Percentiles rank a stretch among this genome's conserved stretches.
Conservation (phyloP, 331 rosid species). For the Stylosanthes scabra region DNA sequence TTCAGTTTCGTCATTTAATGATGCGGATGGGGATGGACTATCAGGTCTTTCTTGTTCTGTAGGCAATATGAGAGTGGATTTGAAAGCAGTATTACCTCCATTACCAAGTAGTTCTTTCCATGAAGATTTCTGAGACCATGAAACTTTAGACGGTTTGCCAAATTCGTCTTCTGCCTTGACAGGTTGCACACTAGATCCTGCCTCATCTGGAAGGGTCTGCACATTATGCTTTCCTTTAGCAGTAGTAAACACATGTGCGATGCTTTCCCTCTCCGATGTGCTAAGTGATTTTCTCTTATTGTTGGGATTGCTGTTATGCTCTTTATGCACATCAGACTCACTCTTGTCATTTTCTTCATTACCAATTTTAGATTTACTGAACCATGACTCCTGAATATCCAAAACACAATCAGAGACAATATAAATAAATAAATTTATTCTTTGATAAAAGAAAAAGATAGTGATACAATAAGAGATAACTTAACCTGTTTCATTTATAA, state of each 20-base stretch:
- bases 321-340: conserved; percentile 36
- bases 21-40: conserved; percentile 26
- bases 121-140: conserved; percentile 80
- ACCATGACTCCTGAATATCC: conserved; percentile 55
- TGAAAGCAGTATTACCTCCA: conserved; percentile 54
- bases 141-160: conserved; percentile 46
- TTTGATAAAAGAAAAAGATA: conserved; percentile 23
- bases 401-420: conserved; percentile 26
- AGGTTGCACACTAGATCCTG: conserved; percentile 41
- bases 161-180: conserved; percentile 41
- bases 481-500: conserved; percentile 31
- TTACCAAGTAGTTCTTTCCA: conserved; percentile 78
- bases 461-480: conserved; percentile 12
- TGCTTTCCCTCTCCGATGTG: conserved; percentile 36
- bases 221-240: conserved; percentile 36
- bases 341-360: conserved; percentile 42
- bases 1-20: conserved; percentile 31
- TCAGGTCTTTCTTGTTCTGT: conserved; percentile 37
- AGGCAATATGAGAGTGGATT: conserved; percentile 53
- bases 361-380: conserved; percentile 31
- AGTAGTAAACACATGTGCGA: conserved; percentile 38
- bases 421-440: conserved; percentile 9
- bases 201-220: conserved; percentile 38
- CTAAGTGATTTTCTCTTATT: conserved; percentile 57
- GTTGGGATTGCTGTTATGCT: conserved; percentile 38